Evolutionary conservation across 495 filamentous ascomycete species (phyloP), one percentile per base, ranked within the genome.

Genomic region (Lentithecium fluviatile): DNA sequence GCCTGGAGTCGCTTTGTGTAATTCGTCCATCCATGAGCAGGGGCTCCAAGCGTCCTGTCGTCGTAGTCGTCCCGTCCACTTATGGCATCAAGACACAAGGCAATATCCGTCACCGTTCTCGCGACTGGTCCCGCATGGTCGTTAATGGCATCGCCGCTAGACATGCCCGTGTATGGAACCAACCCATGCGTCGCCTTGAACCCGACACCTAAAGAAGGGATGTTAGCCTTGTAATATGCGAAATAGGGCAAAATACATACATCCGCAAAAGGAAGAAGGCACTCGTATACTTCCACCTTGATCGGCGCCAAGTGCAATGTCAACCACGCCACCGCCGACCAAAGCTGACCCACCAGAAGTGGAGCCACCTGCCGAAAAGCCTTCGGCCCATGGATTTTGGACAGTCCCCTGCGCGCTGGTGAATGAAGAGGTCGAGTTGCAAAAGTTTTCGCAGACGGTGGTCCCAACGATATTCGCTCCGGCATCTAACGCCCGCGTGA

Each of bases 221-320:
- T n/a, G n/a, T n/a, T n/a, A n/a, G n/a, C n/a, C n/a, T n/a, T n/a
- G n/a, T n/a, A n/a, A n/a, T n/a, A n/a, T n/a, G n/a, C n/a, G n/a
- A n/a, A n/a, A n/a, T n/a, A n/a, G n/a, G n/a, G n/a, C n/a, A n/a
- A n/a, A n/a, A n/a, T n/a, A n/a, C n/a, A n/a, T n/a, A n/a, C n/a
- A n/a, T n/a, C 75, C 75, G 19, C 69, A 72, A 45, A 68, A 65
- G 12, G 70, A 65, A 1, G 73, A 69, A 34, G 82, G 83, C 2
- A 85, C 77, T 15, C 83, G 77, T 29, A 86, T 79, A 56, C 78
- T 81, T 6, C 83, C 83, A n/a, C 82, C 83, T 61, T 84, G 82
- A 60, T 86, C 83, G 6, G 78, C 78, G 17, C 83, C 83, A 53
- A 85, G 80, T 0, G 78, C 77, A 26, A 85, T 73, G 62, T 85